phyloP scores from a whole-genome alignment of 2,329 filamentous ascomycete species.

The Pseudogymnoascus pannorum region DNA sequence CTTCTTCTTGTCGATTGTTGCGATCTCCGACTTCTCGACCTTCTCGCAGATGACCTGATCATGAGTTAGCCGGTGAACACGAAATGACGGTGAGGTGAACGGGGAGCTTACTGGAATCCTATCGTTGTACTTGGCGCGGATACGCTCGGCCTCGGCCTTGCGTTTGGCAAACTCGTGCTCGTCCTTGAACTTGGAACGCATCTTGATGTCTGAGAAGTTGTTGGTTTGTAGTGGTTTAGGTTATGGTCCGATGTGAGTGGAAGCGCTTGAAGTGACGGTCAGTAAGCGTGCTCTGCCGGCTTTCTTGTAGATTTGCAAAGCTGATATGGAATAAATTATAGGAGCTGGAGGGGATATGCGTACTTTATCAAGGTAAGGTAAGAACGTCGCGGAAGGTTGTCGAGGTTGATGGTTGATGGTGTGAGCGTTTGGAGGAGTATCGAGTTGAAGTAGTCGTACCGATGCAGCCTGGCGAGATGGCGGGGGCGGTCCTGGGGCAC shows the following conservation, averaged over 20 bases:
- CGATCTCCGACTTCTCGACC: constrained; percentile 98
- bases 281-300: not conserved
- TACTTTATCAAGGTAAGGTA: not conserved
- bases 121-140: constrained; percentile 86
- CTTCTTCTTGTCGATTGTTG: constrained; percentile 99
- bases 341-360: not conserved
- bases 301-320: not conserved
- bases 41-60: constrained; percentile 96
- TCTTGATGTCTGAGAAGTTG: constrained; percentile 43
- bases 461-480: constrained; percentile 10
- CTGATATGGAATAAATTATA: not conserved
- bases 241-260: constrained; percentile 6
- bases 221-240: constrained; percentile 10
- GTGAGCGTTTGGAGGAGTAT: constrained; percentile 15
- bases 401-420: constrained; percentile 19
- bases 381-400: constrained; percentile 14
- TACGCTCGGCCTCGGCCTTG: constrained; percentile 99
- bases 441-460: constrained; percentile 10
- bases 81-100: constrained; percentile 26
- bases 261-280: constrained; percentile 1
- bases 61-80: constrained; percentile 18
- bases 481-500: not conserved
- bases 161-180: constrained; percentile 99
- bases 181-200: constrained; percentile 99
- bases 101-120: constrained; percentile 76